Percentiles rank a stretch among this genome's conserved stretches.
Evolutionary conservation across 1,284 basidiomycete genomes (phyloP).

Genomic region (Ustilago shanxiensis): DNA sequence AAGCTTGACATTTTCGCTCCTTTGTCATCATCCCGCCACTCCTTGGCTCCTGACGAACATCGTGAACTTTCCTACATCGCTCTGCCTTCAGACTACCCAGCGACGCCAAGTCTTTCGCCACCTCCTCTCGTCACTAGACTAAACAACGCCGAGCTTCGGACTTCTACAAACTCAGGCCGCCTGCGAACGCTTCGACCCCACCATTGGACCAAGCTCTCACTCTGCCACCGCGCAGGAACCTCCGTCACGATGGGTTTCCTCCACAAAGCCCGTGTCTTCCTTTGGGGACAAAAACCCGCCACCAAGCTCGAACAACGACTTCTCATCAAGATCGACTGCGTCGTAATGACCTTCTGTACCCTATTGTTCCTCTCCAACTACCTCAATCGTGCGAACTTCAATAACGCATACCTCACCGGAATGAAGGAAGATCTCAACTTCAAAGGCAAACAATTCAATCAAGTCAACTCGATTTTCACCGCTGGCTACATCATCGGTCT

Average conservation of each 20-base stretch:
- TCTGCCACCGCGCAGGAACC: neutral
- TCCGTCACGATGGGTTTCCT: conserved; percentile 32
- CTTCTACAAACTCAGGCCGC: neutral
- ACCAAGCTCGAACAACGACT: conserved; percentile 41
- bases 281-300: conserved; percentile 50
- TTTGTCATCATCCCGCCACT: neutral
- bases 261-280: conserved; percentile 37
- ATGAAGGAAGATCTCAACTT: conserved; percentile 83
- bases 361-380: conserved; percentile 52
- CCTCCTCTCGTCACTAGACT: neutral
- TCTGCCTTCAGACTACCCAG: neutral
- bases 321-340: conserved; percentile 50
- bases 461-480: conserved; percentile 72
- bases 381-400: conserved; percentile 55
- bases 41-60: neutral
- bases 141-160: too few relatives aligned
- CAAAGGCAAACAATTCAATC: conserved; percentile 79
- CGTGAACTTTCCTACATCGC: neutral
- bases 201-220: neutral
- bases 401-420: conserved; percentile 77
- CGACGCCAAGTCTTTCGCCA: neutral
- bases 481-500: conserved; percentile 65
- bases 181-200: neutral
- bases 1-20: neutral
- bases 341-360: conserved; percentile 56